Evolutionary conservation across 2,329 filamentous ascomycete genomes (phyloP).

Genomic region (Tetracladium maxilliforme): DNA sequence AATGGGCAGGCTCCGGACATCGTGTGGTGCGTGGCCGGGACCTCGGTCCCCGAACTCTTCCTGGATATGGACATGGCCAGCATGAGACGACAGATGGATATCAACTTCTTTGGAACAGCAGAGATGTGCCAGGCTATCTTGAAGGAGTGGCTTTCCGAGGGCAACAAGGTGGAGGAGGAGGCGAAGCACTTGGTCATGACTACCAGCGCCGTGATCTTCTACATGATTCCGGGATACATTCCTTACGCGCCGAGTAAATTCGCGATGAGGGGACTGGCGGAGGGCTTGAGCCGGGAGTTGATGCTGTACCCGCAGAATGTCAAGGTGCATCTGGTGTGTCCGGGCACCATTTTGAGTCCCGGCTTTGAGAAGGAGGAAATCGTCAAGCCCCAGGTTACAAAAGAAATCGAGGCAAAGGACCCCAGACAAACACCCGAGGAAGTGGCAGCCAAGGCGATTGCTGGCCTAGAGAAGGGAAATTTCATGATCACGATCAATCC

Average conservation of each 20-base stretch:
- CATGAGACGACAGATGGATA: conserved; percentile 70
- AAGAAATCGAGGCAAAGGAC: conserved; percentile 70
- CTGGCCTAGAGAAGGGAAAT: conserved; percentile 64
- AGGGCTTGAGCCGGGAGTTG: conserved; percentile 72
- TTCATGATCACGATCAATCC: conserved; percentile 67
- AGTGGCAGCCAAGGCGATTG: conserved; percentile 57
- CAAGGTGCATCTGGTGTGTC: conserved; percentile 68
- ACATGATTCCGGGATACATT: conserved; percentile 66
- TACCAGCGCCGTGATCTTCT: conserved; percentile 60
- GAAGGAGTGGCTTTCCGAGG: conserved; percentile 52
- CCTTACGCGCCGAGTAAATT: conserved; percentile 77
- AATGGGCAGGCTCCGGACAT: conserved; percentile 58
- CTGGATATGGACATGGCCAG: conserved; percentile 54
- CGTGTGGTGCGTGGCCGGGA: conserved; percentile 82
- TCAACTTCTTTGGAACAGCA: conserved; percentile 78
- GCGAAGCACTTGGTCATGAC: conserved; percentile 81
- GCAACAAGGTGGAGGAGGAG: conserved; percentile 25
- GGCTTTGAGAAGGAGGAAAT: conserved; percentile 63
- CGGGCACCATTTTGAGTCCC: conserved; percentile 67
- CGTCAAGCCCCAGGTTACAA: conserved; percentile 69
- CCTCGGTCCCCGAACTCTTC: conserved; percentile 61
- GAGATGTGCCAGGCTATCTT: conserved; percentile 77
- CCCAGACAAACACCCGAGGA: conserved; percentile 63
- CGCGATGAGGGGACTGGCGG: conserved; percentile 69
- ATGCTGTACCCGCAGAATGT: conserved; percentile 76